Conservation (phyloP, 306 rosid species). For the Fragaria vesca region DNA sequence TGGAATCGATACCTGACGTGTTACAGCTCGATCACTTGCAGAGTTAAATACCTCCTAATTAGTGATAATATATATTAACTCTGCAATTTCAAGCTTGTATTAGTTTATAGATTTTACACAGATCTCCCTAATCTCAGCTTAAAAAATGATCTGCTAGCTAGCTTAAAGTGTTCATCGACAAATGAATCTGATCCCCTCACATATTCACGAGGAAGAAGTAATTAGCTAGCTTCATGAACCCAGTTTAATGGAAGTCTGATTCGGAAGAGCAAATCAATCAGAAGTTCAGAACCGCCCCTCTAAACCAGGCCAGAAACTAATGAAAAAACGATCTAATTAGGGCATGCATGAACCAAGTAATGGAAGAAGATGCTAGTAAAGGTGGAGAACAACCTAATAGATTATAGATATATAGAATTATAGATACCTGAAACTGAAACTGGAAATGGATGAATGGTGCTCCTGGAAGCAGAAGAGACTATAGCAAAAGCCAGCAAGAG, state of each 20-base stretch:
- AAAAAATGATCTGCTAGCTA: not conserved
- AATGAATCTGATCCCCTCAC: not conserved
- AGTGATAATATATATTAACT: not conserved
- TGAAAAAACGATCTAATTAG: not conserved
- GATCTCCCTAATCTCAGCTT: not conserved
- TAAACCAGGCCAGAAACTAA: not conserved
- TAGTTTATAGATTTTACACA: not conserved
- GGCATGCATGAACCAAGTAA: not conserved
- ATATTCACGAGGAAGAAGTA: not conserved
- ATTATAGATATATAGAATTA: not conserved
- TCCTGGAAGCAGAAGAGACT: slow-evolving; percentile 25
- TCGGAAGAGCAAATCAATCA: not conserved
- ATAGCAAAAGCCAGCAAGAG: slow-evolving; percentile 27
- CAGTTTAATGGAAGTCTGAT: not conserved
- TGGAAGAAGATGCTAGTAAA: not conserved
- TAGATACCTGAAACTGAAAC: slow-evolving; percentile 29
- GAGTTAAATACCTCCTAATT: not conserved
- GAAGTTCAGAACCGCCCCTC: not conserved
- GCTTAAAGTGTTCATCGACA: not conserved
- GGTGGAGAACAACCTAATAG: not conserved
- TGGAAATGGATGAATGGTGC: slow-evolving; percentile 12
- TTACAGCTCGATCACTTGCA: not conserved
- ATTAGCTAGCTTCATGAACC: not conserved
- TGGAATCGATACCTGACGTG: not conserved
- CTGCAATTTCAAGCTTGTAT: not conserved